A percentile compares a stretch with the other conserved stretches of the same genome.
These are phyloP conservation scores for Aspergillus thermomutatus DNA, from an alignment of 2,329 filamentous ascomycete genomes.

Conservation along the genomic window DNA sequence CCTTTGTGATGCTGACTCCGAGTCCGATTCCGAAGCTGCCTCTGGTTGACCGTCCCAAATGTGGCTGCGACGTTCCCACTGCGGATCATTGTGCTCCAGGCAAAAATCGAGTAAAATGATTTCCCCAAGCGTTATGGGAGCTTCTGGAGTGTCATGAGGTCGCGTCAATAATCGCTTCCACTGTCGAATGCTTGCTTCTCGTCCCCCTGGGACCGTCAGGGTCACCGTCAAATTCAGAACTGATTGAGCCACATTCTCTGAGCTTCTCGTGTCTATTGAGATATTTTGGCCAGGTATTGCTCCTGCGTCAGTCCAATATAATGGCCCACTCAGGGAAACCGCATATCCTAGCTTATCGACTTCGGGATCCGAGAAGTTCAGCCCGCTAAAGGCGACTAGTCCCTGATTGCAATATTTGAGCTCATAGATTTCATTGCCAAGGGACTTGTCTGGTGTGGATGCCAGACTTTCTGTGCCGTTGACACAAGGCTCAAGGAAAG, in stretches of 20 bases:
- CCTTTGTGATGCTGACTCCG: not conserved
- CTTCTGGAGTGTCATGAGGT: not conserved
- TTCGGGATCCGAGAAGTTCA: not conserved
- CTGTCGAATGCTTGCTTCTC: too few species aligned
- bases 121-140: not conserved
- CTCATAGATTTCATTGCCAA: not conserved
- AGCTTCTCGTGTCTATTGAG: not conserved
- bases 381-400: not conserved
- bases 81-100: not conserved
- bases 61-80: not conserved
- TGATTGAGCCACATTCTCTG: not conserved
- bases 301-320: not conserved
- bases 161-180: slow-evolving; percentile 1
- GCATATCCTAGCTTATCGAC: not conserved
- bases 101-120: not conserved
- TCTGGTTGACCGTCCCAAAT: not conserved
- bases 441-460: not conserved
- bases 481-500: not conserved
- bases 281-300: not conserved
- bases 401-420: not conserved
- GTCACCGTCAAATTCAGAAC: not conserved
- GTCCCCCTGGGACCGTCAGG: not conserved
- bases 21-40: not conserved
- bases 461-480: not conserved
- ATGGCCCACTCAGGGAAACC: not conserved